Percentiles rank a stretch among this genome's conserved stretches.
These are phyloP conservation scores for Fusarium floridanum DNA, from an alignment of 2,329 filamentous ascomycete species.

Conservation along the genomic window DNA sequence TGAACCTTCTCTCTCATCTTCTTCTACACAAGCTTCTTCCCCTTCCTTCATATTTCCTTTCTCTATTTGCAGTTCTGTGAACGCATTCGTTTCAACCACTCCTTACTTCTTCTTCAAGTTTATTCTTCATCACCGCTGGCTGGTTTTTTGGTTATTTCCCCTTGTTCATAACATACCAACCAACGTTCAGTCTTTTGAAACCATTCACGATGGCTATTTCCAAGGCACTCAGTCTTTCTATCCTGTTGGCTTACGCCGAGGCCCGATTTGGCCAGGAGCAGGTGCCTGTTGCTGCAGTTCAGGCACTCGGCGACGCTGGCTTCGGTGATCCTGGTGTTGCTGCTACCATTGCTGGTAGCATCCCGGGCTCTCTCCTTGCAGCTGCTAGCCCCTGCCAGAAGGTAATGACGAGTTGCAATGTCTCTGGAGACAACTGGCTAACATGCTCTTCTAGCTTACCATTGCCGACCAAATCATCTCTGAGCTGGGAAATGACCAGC, in stretches of 20 bases:
- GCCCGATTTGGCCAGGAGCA: slow-evolving; percentile 76
- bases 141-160: slow-evolving; percentile 31
- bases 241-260: slow-evolving; percentile 57
- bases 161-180: slow-evolving; percentile 14
- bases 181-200: slow-evolving; percentile 6
- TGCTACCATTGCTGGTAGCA: slow-evolving; percentile 71
- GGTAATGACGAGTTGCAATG: slow-evolving; percentile 48
- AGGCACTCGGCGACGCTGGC: slow-evolving; percentile 57
- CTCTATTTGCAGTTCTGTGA: slow-evolving; percentile 47
- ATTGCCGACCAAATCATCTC: slow-evolving; percentile 75
- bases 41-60: slow-evolving; percentile 21
- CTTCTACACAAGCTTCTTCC: slow-evolving; percentile 33
- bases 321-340: slow-evolving; percentile 71
- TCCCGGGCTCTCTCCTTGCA: slow-evolving; percentile 73
- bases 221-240: slow-evolving; percentile 35
- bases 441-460: slow-evolving; percentile 58
- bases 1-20: slow-evolving; percentile 16
- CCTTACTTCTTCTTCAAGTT: slow-evolving; percentile 36
- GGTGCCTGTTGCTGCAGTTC: slow-evolving; percentile 66
- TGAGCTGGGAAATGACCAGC: slow-evolving; percentile 69
- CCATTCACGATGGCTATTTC: slow-evolving; percentile 19
- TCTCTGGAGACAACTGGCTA: slow-evolving; percentile 22
- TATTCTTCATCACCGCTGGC: slow-evolving; percentile 38
- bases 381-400: slow-evolving; percentile 76
- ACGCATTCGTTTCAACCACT: slow-evolving; percentile 46